A percentile compares a stretch with the other conserved stretches of the same genome.
phyloP scores from a whole-genome alignment of 78 protist genomes.

The Isochrysis galbana region DNA sequence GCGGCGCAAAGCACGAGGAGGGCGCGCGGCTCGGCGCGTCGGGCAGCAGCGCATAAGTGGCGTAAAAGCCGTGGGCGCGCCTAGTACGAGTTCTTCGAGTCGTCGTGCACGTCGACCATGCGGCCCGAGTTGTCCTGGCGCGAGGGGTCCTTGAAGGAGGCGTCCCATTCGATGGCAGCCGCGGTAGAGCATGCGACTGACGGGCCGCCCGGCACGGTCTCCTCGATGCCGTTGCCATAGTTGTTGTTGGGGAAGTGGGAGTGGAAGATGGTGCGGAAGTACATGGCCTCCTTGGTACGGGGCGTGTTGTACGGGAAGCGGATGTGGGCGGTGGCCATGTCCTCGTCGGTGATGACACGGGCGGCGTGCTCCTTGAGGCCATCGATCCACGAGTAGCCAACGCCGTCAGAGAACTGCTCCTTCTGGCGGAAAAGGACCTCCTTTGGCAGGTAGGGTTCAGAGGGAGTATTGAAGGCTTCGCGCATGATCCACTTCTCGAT shows the following conservation, averaged over 20 bases:
- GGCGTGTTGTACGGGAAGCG: constrained; percentile 50
- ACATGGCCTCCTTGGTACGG: constrained; percentile 52
- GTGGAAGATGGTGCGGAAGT: constrained; percentile 38
- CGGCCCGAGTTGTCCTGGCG: constrained; percentile 1
- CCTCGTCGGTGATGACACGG: background rate
- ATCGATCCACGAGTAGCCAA: constrained; percentile 64
- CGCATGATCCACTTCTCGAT: constrained; percentile 56
- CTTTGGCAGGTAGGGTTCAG: background rate
- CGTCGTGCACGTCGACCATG: background rate
- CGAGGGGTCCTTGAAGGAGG: constrained; percentile 9
- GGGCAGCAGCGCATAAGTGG: too few relatives aligned
- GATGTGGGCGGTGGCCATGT: background rate
- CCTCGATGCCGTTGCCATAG: constrained; percentile 36
- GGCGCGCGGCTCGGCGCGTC: too few relatives aligned
- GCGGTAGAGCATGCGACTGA: constrained; percentile 76
- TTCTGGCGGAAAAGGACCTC: constrained; percentile 57
- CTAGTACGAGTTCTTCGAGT: too few relatives aligned
- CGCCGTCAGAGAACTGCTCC: constrained; percentile 69
- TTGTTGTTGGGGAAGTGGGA: constrained; percentile 28
- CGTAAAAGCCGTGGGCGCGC: too few relatives aligned
- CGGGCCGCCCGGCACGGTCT: constrained; percentile 73
- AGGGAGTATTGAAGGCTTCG: constrained; percentile 30
- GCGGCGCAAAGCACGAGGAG: too few relatives aligned
- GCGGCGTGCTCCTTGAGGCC: constrained; percentile 44
- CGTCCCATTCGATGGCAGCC: constrained; percentile 72